Percentiles rank a stretch among this genome's conserved stretches.
Conservation (phyloP, 2,329 filamentous ascomycete genomes). For the Botryosphaeria dothidea region DNA sequence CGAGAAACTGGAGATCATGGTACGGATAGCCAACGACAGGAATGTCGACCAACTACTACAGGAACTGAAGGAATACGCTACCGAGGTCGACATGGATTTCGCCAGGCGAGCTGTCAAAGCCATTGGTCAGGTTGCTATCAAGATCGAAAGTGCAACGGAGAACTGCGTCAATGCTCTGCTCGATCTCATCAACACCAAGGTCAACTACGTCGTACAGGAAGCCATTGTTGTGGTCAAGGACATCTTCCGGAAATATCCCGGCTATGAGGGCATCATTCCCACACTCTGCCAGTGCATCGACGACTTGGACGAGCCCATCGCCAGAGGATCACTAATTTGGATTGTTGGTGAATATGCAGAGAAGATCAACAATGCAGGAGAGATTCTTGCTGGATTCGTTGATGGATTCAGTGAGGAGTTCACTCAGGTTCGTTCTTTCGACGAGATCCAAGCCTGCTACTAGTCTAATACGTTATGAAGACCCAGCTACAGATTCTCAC, state of each 20-base stretch:
- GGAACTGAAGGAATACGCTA: conserved; percentile 93
- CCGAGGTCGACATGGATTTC: conserved; percentile 99
- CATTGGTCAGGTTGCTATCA: conserved; percentile 97
- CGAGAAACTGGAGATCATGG: conserved; percentile 98
- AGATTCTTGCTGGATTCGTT: conserved; percentile 88
- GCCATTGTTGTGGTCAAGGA: conserved; percentile 99
- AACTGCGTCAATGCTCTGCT: conserved; percentile 93
- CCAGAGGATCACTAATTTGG: conserved; percentile 91
- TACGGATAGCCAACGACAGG: conserved; percentile 94
- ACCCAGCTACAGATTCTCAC: conserved; percentile 98
- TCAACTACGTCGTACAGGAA: conserved; percentile 98
- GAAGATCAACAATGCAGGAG: conserved; percentile 98
- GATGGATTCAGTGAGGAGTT: conserved; percentile 96
- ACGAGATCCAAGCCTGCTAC: too few relatives aligned
- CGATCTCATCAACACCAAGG: conserved; percentile 94
- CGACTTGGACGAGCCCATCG: conserved; percentile 91
- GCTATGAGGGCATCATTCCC: conserved; percentile 96
- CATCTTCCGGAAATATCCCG: conserved; percentile 95
- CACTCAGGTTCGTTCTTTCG: conserved; percentile 65
- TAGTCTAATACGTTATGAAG: conserved; percentile 48
- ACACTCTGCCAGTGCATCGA: conserved; percentile 96
- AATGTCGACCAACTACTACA: conserved; percentile 94
- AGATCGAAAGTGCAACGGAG: conserved; percentile 92
- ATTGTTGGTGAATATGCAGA: conserved; percentile 99
- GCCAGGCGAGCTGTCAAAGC: conserved; percentile 91